phyloP scores from a whole-genome alignment of 331 rosid genomes.

The Telfairia occidentalis region DNA sequence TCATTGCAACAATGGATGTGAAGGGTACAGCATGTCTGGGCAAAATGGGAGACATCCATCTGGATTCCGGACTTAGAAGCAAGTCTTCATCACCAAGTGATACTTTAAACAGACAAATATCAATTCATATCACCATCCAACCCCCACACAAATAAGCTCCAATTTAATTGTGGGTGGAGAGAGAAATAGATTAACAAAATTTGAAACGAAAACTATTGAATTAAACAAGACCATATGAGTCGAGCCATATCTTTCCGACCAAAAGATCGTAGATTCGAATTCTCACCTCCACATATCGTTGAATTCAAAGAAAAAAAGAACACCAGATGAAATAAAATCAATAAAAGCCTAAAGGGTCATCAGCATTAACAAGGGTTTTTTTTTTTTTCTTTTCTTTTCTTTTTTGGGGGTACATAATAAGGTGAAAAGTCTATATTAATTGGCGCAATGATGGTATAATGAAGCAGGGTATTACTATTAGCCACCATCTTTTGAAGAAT shows the following conservation, averaged over 20 bases:
- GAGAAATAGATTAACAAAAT: background rate
- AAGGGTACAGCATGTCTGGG: background rate
- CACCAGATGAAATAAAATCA: background rate
- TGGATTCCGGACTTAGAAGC: background rate
- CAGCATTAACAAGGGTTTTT: background rate
- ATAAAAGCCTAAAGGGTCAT: background rate
- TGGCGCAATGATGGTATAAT: conserved; percentile 4
- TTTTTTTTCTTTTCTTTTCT: background rate
- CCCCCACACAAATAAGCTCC: background rate
- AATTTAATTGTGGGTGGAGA: background rate
- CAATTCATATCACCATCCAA: background rate
- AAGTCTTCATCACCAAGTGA: background rate
- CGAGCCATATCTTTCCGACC: too few relatives aligned
- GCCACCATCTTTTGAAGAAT: conserved; percentile 8
- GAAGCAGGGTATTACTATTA: conserved; percentile 4
- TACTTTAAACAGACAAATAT: background rate
- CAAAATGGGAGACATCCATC: background rate
- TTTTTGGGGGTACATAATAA: background rate
- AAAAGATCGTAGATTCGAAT: too few relatives aligned
- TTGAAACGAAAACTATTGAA: background rate
- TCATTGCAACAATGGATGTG: background rate
- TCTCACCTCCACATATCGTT: too few relatives aligned
- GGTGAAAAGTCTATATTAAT: conserved; percentile 4
- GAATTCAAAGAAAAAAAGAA: too few relatives aligned
- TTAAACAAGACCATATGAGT: too few relatives aligned